Base-by-base conservation (phyloP, 2,329 filamentous ascomycete species). In the Didymella pinodella region DNA sequence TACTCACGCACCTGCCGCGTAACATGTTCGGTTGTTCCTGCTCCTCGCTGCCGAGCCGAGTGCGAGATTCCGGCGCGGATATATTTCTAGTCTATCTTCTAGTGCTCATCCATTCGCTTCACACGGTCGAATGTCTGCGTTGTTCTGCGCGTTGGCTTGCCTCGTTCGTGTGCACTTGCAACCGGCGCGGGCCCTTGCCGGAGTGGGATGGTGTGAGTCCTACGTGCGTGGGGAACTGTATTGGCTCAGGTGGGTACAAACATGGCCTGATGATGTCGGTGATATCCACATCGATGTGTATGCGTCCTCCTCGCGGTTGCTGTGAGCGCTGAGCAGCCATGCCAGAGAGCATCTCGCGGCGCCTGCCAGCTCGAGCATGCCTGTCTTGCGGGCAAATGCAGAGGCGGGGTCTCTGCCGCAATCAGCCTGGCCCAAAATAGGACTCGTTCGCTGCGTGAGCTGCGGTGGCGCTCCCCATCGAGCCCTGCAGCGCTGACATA, bases 1-100 rank as follows among this genome's bases (percentile, higher is more conserved):
- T 69, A 63, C 69, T 67, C 66, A 66, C 65, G 68, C 65, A 65
- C 54, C 65, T 55, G 69, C 66, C 67, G 66, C 56, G 67, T 67
- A 69, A 69, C 66, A 48, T 55, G 64, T 60, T 69, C 49, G 69
- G 68, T 51, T 66, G 66, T 59, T 65, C 56, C 57, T 75, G 65
- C 66, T 57, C 34, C 66, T 56, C 41, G 60, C 61, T 60, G 59
- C 62, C 63, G 65, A 71, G 62, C 65, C 66, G 66, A 68, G 61
- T 51, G 62, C 59, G 28, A 66, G 64, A 48, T 52, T 60, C 60
- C 61, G 61, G 63, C 48, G 58, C 63, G 56, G 57, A 57, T 49
- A 48, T 45, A 62, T 59, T 55, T 68, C 64, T 68, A 69, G 69
- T 60, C 50, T 28, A 43, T 48, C 48, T 55, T 48, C 41, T 67